Percentiles rank a stretch among this genome's conserved stretches.
Evolutionary conservation across 805 yeast genomes (phyloP).

Genomic region (Lipomyces chichibuensis): DNA sequence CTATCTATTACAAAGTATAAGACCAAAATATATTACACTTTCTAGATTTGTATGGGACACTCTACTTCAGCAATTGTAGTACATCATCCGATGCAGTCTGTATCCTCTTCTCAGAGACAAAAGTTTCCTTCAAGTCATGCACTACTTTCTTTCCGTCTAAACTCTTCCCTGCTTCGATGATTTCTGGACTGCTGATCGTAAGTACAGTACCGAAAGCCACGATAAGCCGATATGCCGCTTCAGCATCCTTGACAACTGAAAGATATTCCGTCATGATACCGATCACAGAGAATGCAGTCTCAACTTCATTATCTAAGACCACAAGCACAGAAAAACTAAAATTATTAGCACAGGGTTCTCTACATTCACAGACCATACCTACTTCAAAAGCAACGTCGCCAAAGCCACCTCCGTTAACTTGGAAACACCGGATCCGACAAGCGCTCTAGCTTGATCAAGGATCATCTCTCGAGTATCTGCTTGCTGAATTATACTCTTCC

Average conservation of each 20-base stretch:
- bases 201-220: constrained; percentile 67
- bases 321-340: constrained; percentile 53
- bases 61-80: constrained; percentile 11
- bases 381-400: constrained; percentile 38
- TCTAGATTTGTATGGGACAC: not conserved
- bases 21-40: not conserved
- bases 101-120: constrained; percentile 17
- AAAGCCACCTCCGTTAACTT: constrained; percentile 28
- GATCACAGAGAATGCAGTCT: constrained; percentile 39
- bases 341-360: constrained; percentile 18
- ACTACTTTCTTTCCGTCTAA: constrained; percentile 20
- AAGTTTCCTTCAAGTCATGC: constrained; percentile 10
- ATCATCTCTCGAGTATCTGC: constrained; percentile 20
- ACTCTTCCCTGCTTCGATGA: constrained; percentile 27
- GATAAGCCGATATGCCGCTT: constrained; percentile 66
- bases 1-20: too few species aligned
- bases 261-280: constrained; percentile 44
- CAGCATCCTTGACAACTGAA: constrained; percentile 51
- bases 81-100: constrained; percentile 23
- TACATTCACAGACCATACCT: constrained; percentile 38
- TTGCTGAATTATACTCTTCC: constrained; percentile 36
- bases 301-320: constrained; percentile 41
- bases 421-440: constrained; percentile 3
- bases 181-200: constrained; percentile 18
- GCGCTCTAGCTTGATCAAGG: constrained; percentile 23